phyloP scores from a whole-genome alignment of 2,329 filamentous ascomycete genomes.

The Elsinoe perseae region DNA sequence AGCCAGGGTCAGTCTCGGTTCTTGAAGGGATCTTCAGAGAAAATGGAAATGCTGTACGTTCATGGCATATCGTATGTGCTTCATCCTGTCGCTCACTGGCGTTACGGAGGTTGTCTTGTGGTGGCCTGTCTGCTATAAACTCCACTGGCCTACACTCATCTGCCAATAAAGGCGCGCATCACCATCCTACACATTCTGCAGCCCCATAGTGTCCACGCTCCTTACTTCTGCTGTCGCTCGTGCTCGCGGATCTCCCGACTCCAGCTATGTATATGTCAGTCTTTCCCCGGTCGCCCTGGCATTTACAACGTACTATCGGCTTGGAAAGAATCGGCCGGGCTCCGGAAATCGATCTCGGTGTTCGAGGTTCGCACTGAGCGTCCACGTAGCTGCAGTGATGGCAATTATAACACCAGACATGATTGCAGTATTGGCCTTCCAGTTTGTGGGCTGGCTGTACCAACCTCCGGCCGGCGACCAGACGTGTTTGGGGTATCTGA shows the following conservation, averaged over 20 bases:
- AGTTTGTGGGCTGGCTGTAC: slow-evolving; percentile 92
- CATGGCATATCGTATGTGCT: background rate
- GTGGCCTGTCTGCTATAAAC: background rate
- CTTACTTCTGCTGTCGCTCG: slow-evolving; percentile 46
- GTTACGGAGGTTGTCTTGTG: background rate
- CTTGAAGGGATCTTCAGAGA: background rate
- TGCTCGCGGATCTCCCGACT: slow-evolving; percentile 64
- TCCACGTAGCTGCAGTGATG: slow-evolving; percentile 61
- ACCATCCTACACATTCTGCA: background rate
- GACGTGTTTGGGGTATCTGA: slow-evolving; percentile 94
- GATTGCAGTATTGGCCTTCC: slow-evolving; percentile 83
- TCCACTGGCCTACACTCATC: background rate
- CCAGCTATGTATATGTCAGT: slow-evolving; percentile 40
- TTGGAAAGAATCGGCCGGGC: slow-evolving; percentile 70
- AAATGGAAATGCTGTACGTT: slow-evolving; percentile 1
- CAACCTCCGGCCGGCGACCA: slow-evolving; percentile 98
- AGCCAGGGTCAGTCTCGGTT: slow-evolving; percentile 18
- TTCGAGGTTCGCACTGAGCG: slow-evolving; percentile 66
- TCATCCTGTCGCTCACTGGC: background rate
- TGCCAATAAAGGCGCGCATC: background rate
- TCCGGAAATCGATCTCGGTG: slow-evolving; percentile 67
- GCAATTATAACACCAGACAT: slow-evolving; percentile 61
- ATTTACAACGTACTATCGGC: slow-evolving; percentile 60
- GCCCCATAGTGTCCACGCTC: too few relatives aligned
- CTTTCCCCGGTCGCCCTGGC: slow-evolving; percentile 32